Conservation (phyloP, 2,329 filamentous ascomycete species). For the Botrytis elliptica region DNA sequence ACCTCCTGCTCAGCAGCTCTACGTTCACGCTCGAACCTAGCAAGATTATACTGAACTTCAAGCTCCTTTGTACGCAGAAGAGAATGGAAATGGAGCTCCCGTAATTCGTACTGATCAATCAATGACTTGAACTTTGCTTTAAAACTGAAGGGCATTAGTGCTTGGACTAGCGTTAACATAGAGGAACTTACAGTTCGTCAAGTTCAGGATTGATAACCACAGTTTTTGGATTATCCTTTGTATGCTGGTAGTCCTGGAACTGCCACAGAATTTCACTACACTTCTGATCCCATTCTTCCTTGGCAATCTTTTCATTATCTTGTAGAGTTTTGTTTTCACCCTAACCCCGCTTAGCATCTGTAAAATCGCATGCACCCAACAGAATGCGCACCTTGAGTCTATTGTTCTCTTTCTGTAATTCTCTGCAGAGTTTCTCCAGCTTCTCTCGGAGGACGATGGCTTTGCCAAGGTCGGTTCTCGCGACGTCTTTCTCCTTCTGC, state of each 20-base stretch:
- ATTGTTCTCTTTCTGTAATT: constrained; percentile 96
- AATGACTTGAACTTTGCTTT: constrained; percentile 91
- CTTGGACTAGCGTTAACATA: constrained; percentile 19
- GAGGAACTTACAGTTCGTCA: constrained; percentile 70
- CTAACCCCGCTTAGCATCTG: constrained; percentile 44
- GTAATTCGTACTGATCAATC: constrained; percentile 93
- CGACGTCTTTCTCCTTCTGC: constrained; percentile 94
- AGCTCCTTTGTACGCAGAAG: constrained; percentile 91
- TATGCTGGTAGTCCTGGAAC: constrained; percentile 83
- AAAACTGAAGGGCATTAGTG: constrained; percentile 57
- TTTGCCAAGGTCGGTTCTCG: constrained; percentile 84
- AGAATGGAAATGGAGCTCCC: constrained; percentile 90
- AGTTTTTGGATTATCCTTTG: constrained; percentile 79
- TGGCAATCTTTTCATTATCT: constrained; percentile 79
- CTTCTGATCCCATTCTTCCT: constrained; percentile 80
- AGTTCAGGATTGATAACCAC: constrained; percentile 81
- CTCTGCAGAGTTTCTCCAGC: constrained; percentile 90
- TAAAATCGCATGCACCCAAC: constrained; percentile 11
- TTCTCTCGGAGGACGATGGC: constrained; percentile 92
- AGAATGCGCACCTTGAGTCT: constrained; percentile 75
- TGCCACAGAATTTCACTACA: constrained; percentile 78
- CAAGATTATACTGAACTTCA: constrained; percentile 89
- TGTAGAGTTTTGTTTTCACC: constrained; percentile 92
- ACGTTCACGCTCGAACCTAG: constrained; percentile 84
- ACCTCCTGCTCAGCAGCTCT: constrained; percentile 83